Evolutionary conservation across 495 filamentous ascomycete genomes (phyloP), one percentile per base, ranked within the genome.

Genomic region (Sordaria brevicollis): DNA sequence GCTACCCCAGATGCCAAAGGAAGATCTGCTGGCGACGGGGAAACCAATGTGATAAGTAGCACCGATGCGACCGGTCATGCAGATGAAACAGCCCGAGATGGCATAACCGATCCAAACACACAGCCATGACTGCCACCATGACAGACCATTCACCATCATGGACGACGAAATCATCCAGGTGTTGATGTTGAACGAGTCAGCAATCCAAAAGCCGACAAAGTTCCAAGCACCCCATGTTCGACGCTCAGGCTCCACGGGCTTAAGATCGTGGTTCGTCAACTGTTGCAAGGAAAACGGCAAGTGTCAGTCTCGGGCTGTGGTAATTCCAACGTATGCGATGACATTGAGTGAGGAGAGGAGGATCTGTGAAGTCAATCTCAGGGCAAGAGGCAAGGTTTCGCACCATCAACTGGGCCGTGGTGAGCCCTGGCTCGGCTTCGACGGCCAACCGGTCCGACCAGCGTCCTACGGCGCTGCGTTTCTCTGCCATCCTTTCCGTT

Each of bases 111-210:
- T 82, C 91, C 91, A 93, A n/a, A 88, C 85, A 77, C 92, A 95
- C 13, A 97, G 82, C 94, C 93, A 97, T 3, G 92, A 89, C 79
- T 97, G 93, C 94, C 94, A 97, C 94, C 94, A 97, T 5, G 92
- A 92, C 65, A 97, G 83, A 7, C 93, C 91, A 69, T 80, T 82
- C 0, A 89, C 85, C 31, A 84, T 81, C 76, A 96, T 94, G 82
- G 90, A 90, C 5, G 92, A 90, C 13, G 92, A 94, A 71, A 97
- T 97, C 94, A 97, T 97, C 94, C 94, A 97, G 17, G 94, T 97
- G 79, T 97, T 97, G 79, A 97, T 96, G 79, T 97, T 97, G 79
- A 97, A 93, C 6, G 92, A 94, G 81, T 97, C 94, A 36, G 94
- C 92, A 77, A 96, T 86, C 93, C 93, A 95, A 76, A 96, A 96